Evolutionary conservation across 768 basidiomycete species (phyloP).

Genomic region (Coprinopsis cinerea): DNA sequence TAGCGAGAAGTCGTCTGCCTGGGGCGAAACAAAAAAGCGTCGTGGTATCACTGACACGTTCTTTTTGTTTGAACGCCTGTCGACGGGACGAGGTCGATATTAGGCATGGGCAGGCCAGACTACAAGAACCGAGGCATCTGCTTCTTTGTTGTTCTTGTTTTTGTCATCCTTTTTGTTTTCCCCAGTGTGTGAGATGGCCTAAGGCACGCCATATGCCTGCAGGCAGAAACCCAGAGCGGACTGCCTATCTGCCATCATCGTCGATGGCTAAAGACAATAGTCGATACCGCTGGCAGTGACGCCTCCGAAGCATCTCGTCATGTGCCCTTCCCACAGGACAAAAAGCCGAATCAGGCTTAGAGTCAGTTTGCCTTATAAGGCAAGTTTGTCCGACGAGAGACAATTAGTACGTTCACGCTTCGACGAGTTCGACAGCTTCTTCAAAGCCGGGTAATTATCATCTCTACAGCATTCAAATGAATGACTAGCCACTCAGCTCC

Average conservation of each 20-base stretch:
- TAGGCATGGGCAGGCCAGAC: not conserved
- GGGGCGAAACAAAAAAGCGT: conserved; percentile 7
- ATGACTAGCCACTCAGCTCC: not conserved
- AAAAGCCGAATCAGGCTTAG: not conserved
- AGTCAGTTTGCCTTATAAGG: not conserved
- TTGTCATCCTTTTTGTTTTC: conserved; percentile 12
- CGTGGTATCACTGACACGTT: conserved; percentile 11
- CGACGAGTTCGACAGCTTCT: conserved; percentile 2
- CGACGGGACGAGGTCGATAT: conserved; percentile 8
- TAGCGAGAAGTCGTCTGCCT: not conserved
- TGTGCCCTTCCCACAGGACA: not conserved
- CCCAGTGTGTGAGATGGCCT: conserved; percentile 5
- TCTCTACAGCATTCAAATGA: not conserved
- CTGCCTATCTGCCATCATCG: conserved; percentile 8
- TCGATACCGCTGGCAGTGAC: not conserved
- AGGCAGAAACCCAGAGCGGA: conserved; percentile 2
- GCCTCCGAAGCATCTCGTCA: not conserved
- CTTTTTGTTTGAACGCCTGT: conserved; percentile 10
- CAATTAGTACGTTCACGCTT: conserved; percentile 3
- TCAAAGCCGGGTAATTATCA: not conserved
- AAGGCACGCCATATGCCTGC: conserved; percentile 14
- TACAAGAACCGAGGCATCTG: not conserved
- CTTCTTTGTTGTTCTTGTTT: conserved; percentile 12
- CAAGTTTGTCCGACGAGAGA: not conserved
- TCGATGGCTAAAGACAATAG: conserved; percentile 9